phyloP scores from a whole-genome alignment of 805 yeast species.

The Yamadazyma laniorum region DNA sequence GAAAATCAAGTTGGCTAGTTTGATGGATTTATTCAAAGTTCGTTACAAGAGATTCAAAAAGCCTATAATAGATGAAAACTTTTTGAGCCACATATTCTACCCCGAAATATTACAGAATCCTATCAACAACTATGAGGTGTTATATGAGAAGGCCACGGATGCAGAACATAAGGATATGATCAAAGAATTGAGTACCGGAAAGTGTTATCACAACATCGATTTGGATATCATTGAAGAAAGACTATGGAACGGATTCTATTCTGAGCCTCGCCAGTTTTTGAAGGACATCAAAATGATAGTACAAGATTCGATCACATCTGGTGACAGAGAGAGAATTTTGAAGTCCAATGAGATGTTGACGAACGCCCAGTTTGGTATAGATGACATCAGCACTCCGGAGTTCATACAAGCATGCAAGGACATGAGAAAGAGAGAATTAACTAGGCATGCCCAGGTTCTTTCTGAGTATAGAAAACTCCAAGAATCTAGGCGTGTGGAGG shows the following conservation, averaged over 20 bases:
- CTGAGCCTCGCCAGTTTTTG: conserved; percentile 87
- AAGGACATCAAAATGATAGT: conserved; percentile 83
- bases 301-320: conserved; percentile 66
- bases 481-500: conserved; percentile 4
- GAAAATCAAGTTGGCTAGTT: conserved; percentile 79
- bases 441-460: conserved; percentile 47
- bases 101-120: conserved; percentile 44
- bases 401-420: conserved; percentile 75
- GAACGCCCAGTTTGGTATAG: conserved; percentile 92
- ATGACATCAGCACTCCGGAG: conserved; percentile 75
- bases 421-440: conserved; percentile 62
- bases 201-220: conserved; percentile 80
- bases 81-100: conserved; percentile 75
- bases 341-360: conserved; percentile 94
- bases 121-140: conserved; percentile 32
- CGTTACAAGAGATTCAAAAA: conserved; percentile 88
- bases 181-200: conserved; percentile 73
- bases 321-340: conserved; percentile 79
- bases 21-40: conserved; percentile 85
- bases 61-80: conserved; percentile 80
- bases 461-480: conserved; percentile 26
- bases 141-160: conserved; percentile 47
- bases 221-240: conserved; percentile 91
- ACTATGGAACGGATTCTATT: conserved; percentile 93
- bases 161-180: conserved; percentile 64